A percentile compares a stretch with the other conserved stretches of the same genome.
These are phyloP conservation scores for Cladosporium oxysporum DNA, from an alignment of 2,329 filamentous ascomycete genomes.

Conservation along the genomic window DNA sequence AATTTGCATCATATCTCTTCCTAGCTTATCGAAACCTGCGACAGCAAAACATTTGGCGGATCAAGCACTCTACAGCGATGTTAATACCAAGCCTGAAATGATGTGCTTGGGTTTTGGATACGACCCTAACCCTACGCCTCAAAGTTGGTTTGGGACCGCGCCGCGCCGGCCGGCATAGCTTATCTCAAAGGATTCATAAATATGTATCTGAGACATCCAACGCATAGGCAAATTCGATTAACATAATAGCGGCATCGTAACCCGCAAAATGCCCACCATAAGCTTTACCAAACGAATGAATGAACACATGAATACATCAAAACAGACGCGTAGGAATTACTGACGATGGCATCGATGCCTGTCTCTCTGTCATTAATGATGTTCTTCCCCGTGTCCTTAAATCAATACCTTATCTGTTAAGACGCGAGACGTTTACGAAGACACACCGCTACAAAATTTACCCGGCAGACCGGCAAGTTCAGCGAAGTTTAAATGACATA, in stretches of 20 bases:
- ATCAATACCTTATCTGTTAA: not conserved
- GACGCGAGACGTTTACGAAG: not conserved
- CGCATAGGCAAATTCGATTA: too few species aligned
- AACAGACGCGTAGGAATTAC: not conserved
- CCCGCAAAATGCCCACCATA: too few species aligned
- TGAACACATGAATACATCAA: too few species aligned
- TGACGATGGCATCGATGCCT: not conserved
- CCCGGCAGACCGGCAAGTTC: not conserved
- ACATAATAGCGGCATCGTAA: too few species aligned
- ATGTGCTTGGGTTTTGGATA: not conserved
- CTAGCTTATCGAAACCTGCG: not conserved
- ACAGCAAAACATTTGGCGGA: not conserved
- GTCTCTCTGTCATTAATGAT: not conserved
- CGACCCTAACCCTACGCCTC: not conserved
- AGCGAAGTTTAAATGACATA: not conserved
- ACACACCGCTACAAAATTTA: not conserved
- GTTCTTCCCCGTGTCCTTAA: not conserved
- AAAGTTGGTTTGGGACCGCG: not conserved
- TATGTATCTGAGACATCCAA: too few species aligned
- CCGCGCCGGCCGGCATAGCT: not conserved
- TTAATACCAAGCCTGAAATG: not conserved
- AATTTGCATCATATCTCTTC: not conserved
- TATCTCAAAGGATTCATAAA: not conserved
- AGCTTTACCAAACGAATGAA: too few species aligned
- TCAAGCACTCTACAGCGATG: not conserved